A percentile compares a stretch with the other conserved stretches of the same genome.
Evolutionary conservation across 108 stramenopile genomes (phyloP).

Genomic region (Nitzschia sp.): DNA sequence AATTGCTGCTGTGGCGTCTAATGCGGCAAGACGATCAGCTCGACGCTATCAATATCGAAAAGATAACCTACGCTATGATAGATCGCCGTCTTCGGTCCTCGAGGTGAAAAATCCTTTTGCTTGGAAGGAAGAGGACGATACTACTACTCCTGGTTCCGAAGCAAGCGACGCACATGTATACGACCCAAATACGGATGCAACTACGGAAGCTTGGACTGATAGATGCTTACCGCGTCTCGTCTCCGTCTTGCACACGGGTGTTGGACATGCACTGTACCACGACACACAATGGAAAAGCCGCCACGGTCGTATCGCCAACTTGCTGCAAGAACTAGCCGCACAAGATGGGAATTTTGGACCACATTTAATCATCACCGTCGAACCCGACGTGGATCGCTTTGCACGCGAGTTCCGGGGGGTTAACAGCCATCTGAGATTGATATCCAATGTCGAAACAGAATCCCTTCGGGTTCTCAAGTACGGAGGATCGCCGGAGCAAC

Average conservation of each 20-base stretch:
- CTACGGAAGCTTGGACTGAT: slow-evolving; percentile 53
- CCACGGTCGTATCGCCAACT: slow-evolving; percentile 56
- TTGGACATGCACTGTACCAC: slow-evolving; percentile 75
- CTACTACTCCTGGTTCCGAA: slow-evolving; percentile 14
- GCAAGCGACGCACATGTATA: slow-evolving; percentile 15
- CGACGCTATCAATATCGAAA: slow-evolving; percentile 57
- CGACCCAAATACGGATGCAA: slow-evolving; percentile 21
- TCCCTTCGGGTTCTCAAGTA: slow-evolving; percentile 57
- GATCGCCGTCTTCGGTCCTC: slow-evolving; percentile 1
- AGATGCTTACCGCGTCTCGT: slow-evolving; percentile 62
- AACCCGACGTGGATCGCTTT: slow-evolving; percentile 50
- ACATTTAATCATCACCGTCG: slow-evolving; percentile 74
- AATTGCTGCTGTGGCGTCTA: slow-evolving; percentile 43
- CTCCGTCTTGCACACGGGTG: slow-evolving; percentile 60
- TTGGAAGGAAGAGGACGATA: slow-evolving; percentile 29
- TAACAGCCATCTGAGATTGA: slow-evolving; percentile 41
- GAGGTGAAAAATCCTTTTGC: slow-evolving; percentile 35
- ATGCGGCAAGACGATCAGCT: slow-evolving; percentile 51
- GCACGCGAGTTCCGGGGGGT: slow-evolving; percentile 63
- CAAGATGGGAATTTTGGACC: slow-evolving; percentile 59
- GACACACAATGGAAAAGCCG: slow-evolving; percentile 73
- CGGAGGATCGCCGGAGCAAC: slow-evolving; percentile 42
- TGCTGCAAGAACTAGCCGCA: slow-evolving; percentile 52
- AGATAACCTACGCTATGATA: slow-evolving; percentile 32
- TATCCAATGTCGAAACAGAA: slow-evolving; percentile 23